Evolutionary conservation across 2,329 filamentous ascomycete species (phyloP), one percentile per base, ranked within the genome.

Genomic region (Exserohilum rostratum): DNA sequence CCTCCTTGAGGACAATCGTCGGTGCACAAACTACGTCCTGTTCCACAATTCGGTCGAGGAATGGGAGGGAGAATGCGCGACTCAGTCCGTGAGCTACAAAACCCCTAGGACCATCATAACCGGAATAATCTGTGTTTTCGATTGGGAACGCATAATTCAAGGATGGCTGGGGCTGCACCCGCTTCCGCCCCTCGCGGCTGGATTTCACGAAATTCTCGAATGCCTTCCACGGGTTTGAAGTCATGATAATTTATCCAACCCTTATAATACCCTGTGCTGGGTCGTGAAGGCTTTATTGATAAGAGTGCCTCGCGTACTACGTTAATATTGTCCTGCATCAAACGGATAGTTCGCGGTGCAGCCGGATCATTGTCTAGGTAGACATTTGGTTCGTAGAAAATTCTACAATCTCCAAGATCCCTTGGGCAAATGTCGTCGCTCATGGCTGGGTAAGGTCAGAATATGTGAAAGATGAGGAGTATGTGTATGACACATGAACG

Each of bases 131-230:
- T 39, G 38, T n/a, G n/a, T n/a, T n/a, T n/a, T n/a, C n/a, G 3
- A 54, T 48, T 3, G 55, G 55, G 37, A 58, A 58, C 37, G 30
- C 46, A 25, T 58, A 58, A 18, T 50, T 54, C 22, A 58, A 25
- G 10, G 50, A 37, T 18, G 55, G 55, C 27, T 48, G 46, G 2
- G 55, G 55, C 13, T 15, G 38, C 12, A 40, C 50, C 11, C 55
- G 50, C 17, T 25, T 37, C 11, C n/a, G 18, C 13, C 6, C n/a
- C n/a, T n/a, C n/a, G n/a, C n/a, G n/a, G n/a, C n/a, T 27, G 17
- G 7, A 22, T 42, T 17, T 42, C 22, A 15, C 22, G 1, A 44
- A 29, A 6, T 30, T 6, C 10, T 43, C 20, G 22, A 46, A 47
- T 29, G 47, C 46, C 12, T 29, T 53, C 50, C 50, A 57, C 17